Base-by-base conservation (phyloP, 345 rosid genomes). In the Acer campestre region DNA sequence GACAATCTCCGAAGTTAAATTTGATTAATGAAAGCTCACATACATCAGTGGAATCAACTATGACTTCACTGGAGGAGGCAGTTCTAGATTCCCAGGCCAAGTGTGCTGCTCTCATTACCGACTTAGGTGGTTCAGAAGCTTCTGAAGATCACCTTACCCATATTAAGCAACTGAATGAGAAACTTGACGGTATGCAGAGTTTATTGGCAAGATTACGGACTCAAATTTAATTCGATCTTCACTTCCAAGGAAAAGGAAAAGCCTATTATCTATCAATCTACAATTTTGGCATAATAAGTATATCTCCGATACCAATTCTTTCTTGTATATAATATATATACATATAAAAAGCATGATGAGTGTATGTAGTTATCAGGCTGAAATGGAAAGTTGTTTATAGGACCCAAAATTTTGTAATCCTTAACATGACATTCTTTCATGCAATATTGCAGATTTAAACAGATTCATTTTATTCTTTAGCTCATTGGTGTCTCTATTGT, bases 31-130 rank as follows among this genome's bases (percentile, higher is more conserved):
- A 84, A 38, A 75, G 55, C 38, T 61, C 75, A 23, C 71, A 42
- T 1, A 38, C 82, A 51, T 76, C 77, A n/a, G 7, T 80, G 67
- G 92, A 86, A 78, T 83, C 91, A 31, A 94, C 95, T 51, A 82
- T 92, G 66, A 72, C 84, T 77, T 94, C 89, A 66, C 89, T 96
- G 1, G 98, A 94, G 86, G 95, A 91, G 80, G 88, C 91, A 17
- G 70, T 92, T 68, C 51, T 67, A 35, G 95, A 91, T 76, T 86
- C 95, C 23, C 91, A 84, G 63, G 87, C 85, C 76, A 86, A 88
- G 76, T 96, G 95, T 61, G 84, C 86, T n/a, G 84, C 88, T 65
- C 82, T 96, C 16, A 64, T 80, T 38, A 79, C 86, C 5, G 82
- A 85, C 29, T 63, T 88, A 14, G 77, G 84, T 23, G 64, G 73